Conservation (phyloP, 192 early-diverging fungal species). For the Funneliformis mosseae region DNA sequence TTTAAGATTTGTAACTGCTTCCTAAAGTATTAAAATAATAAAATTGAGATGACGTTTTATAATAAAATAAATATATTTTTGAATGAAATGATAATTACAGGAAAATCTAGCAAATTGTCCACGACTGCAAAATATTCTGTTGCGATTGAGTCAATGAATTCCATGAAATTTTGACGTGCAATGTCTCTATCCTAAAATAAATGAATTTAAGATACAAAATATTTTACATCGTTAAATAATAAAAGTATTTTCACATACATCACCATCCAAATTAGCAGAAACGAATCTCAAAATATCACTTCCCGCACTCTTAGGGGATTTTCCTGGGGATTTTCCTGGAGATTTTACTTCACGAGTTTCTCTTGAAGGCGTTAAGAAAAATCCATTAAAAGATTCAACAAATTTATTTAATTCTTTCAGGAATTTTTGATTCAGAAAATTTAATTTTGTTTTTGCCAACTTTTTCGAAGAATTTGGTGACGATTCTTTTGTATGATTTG, state of each 20-base stretch:
- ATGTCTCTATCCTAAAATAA: conserved; percentile 36
- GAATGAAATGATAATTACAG: conserved; percentile 40
- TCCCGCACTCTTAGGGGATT: neutral
- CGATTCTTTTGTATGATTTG: neutral
- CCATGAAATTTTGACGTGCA: conserved; percentile 39
- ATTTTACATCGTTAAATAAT: neutral
- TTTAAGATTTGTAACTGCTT: conserved; percentile 8
- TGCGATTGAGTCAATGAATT: conserved; percentile 41
- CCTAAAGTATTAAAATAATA: conserved; percentile 6
- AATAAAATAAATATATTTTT: neutral
- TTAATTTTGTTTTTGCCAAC: conserved; percentile 29
- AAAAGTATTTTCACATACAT: neutral
- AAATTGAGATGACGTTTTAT: neutral
- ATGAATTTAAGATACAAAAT: neutral
- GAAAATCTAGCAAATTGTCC: conserved; percentile 49
- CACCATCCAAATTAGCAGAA: conserved; percentile 1
- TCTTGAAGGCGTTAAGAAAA: conserved; percentile 41
- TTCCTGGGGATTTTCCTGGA: conserved; percentile 6
- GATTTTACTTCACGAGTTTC: neutral
- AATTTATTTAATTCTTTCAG: conserved; percentile 52
- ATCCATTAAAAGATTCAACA: conserved; percentile 48
- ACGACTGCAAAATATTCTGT: conserved; percentile 52
- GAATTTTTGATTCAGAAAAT: conserved; percentile 45
- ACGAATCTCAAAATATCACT: neutral
- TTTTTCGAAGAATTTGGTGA: neutral